phyloP scores from a whole-genome alignment of 805 yeast species.

The Myxozyma kluyveri region DNA sequence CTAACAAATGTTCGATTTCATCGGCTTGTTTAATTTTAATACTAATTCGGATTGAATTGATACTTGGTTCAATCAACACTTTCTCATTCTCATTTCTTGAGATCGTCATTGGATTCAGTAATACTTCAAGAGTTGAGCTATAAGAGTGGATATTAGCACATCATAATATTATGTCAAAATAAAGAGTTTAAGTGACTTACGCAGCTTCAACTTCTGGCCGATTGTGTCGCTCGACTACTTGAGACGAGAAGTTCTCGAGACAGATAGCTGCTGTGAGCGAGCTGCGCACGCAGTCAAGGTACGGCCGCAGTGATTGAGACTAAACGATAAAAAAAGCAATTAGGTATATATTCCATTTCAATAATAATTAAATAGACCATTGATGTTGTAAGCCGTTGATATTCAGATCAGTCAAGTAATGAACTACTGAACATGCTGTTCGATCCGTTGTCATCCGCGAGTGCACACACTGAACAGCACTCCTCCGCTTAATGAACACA shows the following conservation, averaged over 20 bases:
- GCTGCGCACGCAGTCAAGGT: slow-evolving; percentile 86
- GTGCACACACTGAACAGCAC: no score
- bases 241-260: slow-evolving; percentile 90
- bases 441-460: no score
- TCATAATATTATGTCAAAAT: background rate
- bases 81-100: slow-evolving; percentile 92
- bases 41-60: slow-evolving; percentile 86
- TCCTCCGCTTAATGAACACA: no score
- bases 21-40: slow-evolving; percentile 96
- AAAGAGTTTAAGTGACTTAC: slow-evolving; percentile 19
- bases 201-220: slow-evolving; percentile 91
- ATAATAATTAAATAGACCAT: no score
- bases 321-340: no score
- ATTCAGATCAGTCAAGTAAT: no score
- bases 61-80: slow-evolving; percentile 88
- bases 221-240: slow-evolving; percentile 93
- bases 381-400: no score
- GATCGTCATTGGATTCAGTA: slow-evolving; percentile 83
- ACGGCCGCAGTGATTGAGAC: slow-evolving; percentile 98
- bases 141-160: background rate
- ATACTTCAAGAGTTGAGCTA: slow-evolving; percentile 73
- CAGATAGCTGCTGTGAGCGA: slow-evolving; percentile 92
- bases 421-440: no score
- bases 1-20: slow-evolving; percentile 91
- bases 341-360: no score